phyloP scores from a whole-genome alignment of 176 grass and related monocot species.

The Zoysia pacifica region DNA sequence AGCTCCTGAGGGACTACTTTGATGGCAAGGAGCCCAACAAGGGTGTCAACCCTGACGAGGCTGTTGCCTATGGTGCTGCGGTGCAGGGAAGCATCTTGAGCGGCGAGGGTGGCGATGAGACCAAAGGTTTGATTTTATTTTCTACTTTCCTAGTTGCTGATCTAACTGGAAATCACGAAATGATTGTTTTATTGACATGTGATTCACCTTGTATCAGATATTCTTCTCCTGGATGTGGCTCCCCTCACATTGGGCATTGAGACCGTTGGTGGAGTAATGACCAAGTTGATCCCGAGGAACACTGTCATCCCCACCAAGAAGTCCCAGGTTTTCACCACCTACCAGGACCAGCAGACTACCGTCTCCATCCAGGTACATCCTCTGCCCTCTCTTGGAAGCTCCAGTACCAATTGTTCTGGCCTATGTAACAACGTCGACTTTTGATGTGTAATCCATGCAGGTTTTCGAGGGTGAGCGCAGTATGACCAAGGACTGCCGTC shows the following conservation, averaged over 20 bases:
- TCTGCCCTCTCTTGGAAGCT: neutral
- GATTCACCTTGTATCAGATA: slow-evolving; percentile 45
- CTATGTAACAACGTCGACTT: neutral
- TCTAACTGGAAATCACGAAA: neutral
- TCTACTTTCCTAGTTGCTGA: neutral
- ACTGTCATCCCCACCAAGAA: slow-evolving; percentile 73
- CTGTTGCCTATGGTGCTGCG: slow-evolving; percentile 69
- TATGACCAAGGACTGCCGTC: slow-evolving; percentile 78
- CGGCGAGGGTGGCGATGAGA: slow-evolving; percentile 64
- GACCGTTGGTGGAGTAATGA: slow-evolving; percentile 75
- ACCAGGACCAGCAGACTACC: slow-evolving; percentile 73
- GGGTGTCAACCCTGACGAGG: slow-evolving; percentile 71
- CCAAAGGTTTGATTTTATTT: slow-evolving; percentile 46
- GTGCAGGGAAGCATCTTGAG: slow-evolving; percentile 79
- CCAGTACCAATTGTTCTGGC: neutral
- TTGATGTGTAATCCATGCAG: slow-evolving; percentile 1
- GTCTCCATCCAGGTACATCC: slow-evolving; percentile 63
- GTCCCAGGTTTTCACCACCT: slow-evolving; percentile 76
- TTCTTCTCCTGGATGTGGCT: slow-evolving; percentile 73
- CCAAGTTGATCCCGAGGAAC: slow-evolving; percentile 75
- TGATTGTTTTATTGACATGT: slow-evolving; percentile 24
- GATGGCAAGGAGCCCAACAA: slow-evolving; percentile 72
- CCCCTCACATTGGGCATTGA: slow-evolving; percentile 64
- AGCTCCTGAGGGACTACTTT: slow-evolving; percentile 72
- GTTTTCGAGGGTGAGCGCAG: slow-evolving; percentile 80